Conservation (phyloP, 805 yeast species). For the Ogataea wickerhamii region DNA sequence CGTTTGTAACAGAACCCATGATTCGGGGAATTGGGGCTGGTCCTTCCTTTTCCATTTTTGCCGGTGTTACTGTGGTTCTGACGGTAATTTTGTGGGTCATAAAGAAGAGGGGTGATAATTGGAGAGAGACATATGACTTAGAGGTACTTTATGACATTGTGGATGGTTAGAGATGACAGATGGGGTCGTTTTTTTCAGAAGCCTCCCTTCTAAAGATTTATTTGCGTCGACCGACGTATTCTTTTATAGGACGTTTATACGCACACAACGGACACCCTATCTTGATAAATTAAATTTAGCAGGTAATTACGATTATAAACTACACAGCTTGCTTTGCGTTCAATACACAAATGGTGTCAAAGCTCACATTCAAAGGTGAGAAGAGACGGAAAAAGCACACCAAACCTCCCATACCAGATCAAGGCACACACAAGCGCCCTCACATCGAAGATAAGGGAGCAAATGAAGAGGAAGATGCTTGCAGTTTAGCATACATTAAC, state of each 20-base stretch:
- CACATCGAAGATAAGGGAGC: constrained; percentile 2
- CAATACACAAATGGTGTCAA: constrained; percentile 34
- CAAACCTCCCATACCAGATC: constrained; percentile 6
- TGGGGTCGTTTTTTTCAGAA: too few species aligned
- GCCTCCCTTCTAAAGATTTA: too few species aligned
- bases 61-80: constrained; percentile 50
- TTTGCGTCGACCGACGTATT: too few species aligned
- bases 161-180: constrained; percentile 27
- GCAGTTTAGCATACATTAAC: constrained; percentile 22
- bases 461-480: constrained; percentile 5
- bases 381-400: constrained; percentile 19
- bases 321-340: too few species aligned
- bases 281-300: neutral
- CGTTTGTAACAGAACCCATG: constrained; percentile 72
- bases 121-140: constrained; percentile 62
- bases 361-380: constrained; percentile 32
- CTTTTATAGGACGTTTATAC: too few species aligned
- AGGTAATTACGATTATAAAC: too few species aligned
- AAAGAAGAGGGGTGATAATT: constrained; percentile 53
- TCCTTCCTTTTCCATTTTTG: constrained; percentile 54
- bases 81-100: constrained; percentile 42
- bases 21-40: constrained; percentile 60
- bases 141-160: constrained; percentile 53
- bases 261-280: too few species aligned
- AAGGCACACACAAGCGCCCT: neutral